phyloP scores from a whole-genome alignment of 371 early-diverging fungal genomes.

The Batkoa obscura region DNA sequence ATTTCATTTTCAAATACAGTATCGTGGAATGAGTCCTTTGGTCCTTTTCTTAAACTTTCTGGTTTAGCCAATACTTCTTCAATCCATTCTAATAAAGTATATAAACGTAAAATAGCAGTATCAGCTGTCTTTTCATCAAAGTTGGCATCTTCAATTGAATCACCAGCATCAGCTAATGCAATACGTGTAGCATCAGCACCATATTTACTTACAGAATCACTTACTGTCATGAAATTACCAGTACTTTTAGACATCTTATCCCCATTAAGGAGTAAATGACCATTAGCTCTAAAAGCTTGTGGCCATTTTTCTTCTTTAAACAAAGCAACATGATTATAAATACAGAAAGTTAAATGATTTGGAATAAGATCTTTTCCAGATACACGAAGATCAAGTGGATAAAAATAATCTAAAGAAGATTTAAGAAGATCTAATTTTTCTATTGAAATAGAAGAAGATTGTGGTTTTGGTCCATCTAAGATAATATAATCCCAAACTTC shows the following conservation, averaged over 20 bases:
- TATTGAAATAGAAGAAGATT: constrained; percentile 30
- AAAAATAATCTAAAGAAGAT: constrained; percentile 92
- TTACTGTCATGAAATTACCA: constrained; percentile 96
- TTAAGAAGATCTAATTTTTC: constrained; percentile 48
- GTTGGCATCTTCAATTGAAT: constrained; percentile 98
- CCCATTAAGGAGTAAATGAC: constrained; percentile 91
- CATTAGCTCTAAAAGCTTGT: constrained; percentile 82
- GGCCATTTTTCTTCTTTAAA: constrained; percentile 96
- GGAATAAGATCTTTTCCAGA: constrained; percentile 98
- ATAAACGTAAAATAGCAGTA: constrained; percentile 86
- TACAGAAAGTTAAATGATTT: constrained; percentile 98
- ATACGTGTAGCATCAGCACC: constrained; percentile 97
- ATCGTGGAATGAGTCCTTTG: constrained; percentile 52
- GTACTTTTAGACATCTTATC: constrained; percentile 99
- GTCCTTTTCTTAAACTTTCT: constrained; percentile 19
- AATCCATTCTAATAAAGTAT: constrained; percentile 81
- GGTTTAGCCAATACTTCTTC: constrained; percentile 30
- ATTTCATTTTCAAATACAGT: constrained; percentile 75
- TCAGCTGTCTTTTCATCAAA: constrained; percentile 96
- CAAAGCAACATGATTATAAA: constrained; percentile 97
- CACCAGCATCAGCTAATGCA: constrained; percentile 90
- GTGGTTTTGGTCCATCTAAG: constrained; percentile 46
- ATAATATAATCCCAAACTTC: constrained; percentile 94
- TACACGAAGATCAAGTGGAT: constrained; percentile 95
- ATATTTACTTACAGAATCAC: constrained; percentile 70